Evolutionary conservation across 495 filamentous ascomycete genomes (phyloP), one percentile per base, ranked within the genome.

Genomic region (Xylaria sp.): DNA sequence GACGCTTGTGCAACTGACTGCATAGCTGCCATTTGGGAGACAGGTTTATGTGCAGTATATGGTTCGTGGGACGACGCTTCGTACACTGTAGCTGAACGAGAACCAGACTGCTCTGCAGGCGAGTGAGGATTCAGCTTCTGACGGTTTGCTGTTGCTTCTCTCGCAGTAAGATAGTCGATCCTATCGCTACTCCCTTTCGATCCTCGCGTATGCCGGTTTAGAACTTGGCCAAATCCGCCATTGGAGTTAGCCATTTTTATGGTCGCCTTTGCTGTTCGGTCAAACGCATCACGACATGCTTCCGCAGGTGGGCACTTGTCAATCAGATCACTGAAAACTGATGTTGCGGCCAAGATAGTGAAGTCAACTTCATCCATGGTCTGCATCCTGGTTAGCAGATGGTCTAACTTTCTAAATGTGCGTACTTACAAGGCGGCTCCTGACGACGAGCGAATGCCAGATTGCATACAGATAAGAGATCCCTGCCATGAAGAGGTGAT

Each of bases 401-500:
- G 24, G 43, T 4, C 9, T 68, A 29, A 59, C 33, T 9, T 55
- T 43, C 5, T 66, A 12, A 31, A 29, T 6, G 24, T n/a, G 61
- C 52, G 44, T 19, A 81, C 92, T 82, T 87, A 94, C 93, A 77
- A 97, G 82, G 46, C 90, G 89, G 78, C 91, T 94, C 73, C 94
- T 87, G 21, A 98, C 95, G 58, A 92, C 86, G 44, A 93, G 89
- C 9, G 95, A 97, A 78, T 98, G 96, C 95, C 95, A 98, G 53
- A 98, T 95, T 19, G 96, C 94, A 78, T 97, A 98, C 6, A 98
- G 87, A 79, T 97, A 98, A 5, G 95, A 96, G 62, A 98, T 97
- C 26, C 95, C 95, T 21, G 95, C 95, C 93, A 97, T 97, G 80
- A 98, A 98, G 21, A 98, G 85, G 80, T 98, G 95, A 78, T 98